phyloP scores from a whole-genome alignment of 176 grass and related monocot genomes.

The Themeda triandra region DNA sequence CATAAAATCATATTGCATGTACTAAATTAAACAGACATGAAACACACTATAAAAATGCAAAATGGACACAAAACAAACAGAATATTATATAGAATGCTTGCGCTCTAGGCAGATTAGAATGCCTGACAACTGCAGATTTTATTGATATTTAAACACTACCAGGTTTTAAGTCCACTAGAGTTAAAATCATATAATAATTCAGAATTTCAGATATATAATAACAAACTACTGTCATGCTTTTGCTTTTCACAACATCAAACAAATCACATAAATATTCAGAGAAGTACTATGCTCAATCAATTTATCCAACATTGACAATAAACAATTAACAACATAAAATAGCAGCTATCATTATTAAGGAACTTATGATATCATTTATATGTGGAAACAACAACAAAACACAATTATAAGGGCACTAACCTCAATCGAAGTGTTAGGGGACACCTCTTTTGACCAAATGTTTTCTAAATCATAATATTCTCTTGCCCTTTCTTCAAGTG shows the following conservation, averaged over 20 bases:
- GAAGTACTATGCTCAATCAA: background rate
- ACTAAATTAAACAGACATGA: background rate
- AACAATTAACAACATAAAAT: background rate
- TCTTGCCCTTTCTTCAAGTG: conserved; percentile 95
- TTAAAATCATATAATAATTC: background rate
- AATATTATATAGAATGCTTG: background rate
- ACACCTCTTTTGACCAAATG: conserved; percentile 72
- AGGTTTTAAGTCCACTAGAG: background rate
- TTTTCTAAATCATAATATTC: conserved; percentile 95
- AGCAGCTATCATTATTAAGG: background rate
- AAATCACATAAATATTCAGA: background rate
- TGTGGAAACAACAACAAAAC: conserved; percentile 7
- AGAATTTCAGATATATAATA: background rate
- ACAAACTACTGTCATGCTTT: background rate
- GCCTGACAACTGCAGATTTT: background rate
- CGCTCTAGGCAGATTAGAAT: background rate
- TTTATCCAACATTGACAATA: background rate
- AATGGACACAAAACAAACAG: background rate
- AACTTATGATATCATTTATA: background rate
- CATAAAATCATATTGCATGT: too few species aligned
- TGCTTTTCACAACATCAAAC: background rate
- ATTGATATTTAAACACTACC: background rate
- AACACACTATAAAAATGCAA: background rate
- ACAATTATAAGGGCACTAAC: conserved; percentile 27
- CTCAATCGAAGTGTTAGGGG: conserved; percentile 53